Percentiles rank a stretch among this genome's conserved stretches.
phyloP scores from a whole-genome alignment of 306 rosid species.

The Crataegus laevigata region DNA sequence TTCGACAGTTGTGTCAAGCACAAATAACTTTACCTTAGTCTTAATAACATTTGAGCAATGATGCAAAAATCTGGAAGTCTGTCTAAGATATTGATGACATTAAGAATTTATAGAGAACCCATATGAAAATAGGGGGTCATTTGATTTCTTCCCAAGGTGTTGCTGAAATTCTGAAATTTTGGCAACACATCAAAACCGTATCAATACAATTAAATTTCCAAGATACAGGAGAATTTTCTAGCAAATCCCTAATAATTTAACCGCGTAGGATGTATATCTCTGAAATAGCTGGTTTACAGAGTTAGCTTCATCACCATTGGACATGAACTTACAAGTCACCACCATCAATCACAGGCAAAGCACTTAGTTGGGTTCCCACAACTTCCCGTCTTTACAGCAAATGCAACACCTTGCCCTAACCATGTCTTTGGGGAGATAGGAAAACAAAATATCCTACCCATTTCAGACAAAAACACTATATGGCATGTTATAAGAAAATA shows the following conservation, averaged over 20 bases:
- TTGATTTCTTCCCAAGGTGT: background rate
- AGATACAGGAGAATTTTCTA: background rate
- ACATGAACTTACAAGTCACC: background rate
- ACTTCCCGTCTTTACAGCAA: background rate
- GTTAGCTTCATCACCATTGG: background rate
- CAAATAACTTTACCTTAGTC: background rate
- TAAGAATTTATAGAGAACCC: background rate
- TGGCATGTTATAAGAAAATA: background rate
- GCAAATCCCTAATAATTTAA: background rate
- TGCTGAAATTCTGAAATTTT: background rate
- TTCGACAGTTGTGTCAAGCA: background rate
- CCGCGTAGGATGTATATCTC: background rate
- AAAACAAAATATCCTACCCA: background rate
- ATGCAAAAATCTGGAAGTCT: background rate
- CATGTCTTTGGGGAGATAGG: background rate
- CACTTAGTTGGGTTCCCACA: background rate
- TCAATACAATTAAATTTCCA: background rate
- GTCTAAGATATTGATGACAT: background rate
- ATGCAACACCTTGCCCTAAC: background rate
- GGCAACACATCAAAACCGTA: background rate
- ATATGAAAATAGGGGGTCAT: background rate
- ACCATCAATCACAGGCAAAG: background rate
- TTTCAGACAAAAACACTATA: background rate
- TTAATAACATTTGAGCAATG: background rate
- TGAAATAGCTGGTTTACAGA: background rate